These are phyloP conservation scores for Rosa chinensis DNA, from an alignment of 306 rosid genomes.

Conservation along the genomic window DNA sequence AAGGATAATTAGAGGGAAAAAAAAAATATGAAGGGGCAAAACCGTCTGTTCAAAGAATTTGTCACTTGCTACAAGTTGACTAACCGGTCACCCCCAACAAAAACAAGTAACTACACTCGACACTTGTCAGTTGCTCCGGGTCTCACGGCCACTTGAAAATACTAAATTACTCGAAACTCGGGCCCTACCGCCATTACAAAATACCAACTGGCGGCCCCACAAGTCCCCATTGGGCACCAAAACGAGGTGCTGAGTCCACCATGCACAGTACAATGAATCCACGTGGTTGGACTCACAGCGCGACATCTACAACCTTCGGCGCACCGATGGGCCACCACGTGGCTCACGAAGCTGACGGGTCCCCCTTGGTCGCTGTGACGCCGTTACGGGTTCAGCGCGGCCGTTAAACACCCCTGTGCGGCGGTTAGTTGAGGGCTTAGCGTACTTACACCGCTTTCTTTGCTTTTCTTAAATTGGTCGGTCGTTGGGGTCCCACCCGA, in stretches of 20 bases:
- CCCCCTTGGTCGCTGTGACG: not conserved
- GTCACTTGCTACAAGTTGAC: not conserved
- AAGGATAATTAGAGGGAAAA: not conserved
- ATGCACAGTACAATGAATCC: constrained; percentile 14
- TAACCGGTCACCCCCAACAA: not conserved
- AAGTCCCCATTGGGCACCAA: not conserved
- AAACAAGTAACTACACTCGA: not conserved
- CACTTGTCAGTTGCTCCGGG: not conserved
- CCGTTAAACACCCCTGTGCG: not conserved
- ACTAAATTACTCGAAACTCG: not conserved
- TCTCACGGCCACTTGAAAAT: not conserved
- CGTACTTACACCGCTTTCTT: not conserved
- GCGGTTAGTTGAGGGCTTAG: not conserved
- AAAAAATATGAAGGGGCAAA: not conserved
- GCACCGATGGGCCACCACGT: constrained; percentile 37
- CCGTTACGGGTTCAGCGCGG: not conserved
- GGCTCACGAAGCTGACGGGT: constrained; percentile 5
- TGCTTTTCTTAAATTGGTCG: not conserved
- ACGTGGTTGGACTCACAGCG: constrained; percentile 37
- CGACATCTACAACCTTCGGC: constrained; percentile 33
- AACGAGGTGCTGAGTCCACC: not conserved
- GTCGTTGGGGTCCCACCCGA: not conserved
- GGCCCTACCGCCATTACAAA: not conserved
- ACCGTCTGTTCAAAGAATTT: not conserved
- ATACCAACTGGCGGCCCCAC: not conserved